These are phyloP conservation scores for Daldinia grandis DNA, from an alignment of 495 filamentous ascomycete species.

Conservation along the genomic window DNA sequence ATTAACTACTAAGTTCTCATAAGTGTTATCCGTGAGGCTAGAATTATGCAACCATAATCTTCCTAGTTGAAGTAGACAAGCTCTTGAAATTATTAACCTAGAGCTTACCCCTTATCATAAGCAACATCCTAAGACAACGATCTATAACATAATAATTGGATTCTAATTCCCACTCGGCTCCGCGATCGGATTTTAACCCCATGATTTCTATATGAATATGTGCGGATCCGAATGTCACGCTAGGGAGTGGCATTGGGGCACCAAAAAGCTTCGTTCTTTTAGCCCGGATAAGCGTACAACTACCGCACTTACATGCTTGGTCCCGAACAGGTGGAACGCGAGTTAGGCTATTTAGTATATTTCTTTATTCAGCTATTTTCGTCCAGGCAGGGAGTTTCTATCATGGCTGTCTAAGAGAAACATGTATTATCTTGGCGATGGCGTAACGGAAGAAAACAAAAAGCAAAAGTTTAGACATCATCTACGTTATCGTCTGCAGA, in stretches of 20 bases:
- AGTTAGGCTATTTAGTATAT: slow-evolving; percentile 17
- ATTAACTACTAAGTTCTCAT: not conserved
- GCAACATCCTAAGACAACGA: not conserved
- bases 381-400: not conserved
- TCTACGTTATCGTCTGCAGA: not conserved
- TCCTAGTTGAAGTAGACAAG: not conserved
- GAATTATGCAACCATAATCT: not conserved
- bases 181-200: not conserved
- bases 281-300: slow-evolving; percentile 12
- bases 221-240: slow-evolving; percentile 10
- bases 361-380: slow-evolving; percentile 9
- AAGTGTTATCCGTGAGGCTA: not conserved
- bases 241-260: slow-evolving; percentile 4
- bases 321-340: slow-evolving; percentile 35
- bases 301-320: slow-evolving; percentile 20
- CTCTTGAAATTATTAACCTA: not conserved
- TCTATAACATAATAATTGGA: not conserved
- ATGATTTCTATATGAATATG: not conserved
- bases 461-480: slow-evolving; percentile 7
- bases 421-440: slow-evolving; percentile 12
- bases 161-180: not conserved
- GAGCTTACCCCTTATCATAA: slow-evolving; percentile 6
- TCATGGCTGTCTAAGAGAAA: slow-evolving; percentile 10
- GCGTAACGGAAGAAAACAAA: not conserved
- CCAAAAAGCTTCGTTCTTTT: slow-evolving; percentile 10